These are phyloP conservation scores for Cyclospora cayetanensis DNA, from an alignment of 169 alveolate genomes.

Conservation along the genomic window DNA sequence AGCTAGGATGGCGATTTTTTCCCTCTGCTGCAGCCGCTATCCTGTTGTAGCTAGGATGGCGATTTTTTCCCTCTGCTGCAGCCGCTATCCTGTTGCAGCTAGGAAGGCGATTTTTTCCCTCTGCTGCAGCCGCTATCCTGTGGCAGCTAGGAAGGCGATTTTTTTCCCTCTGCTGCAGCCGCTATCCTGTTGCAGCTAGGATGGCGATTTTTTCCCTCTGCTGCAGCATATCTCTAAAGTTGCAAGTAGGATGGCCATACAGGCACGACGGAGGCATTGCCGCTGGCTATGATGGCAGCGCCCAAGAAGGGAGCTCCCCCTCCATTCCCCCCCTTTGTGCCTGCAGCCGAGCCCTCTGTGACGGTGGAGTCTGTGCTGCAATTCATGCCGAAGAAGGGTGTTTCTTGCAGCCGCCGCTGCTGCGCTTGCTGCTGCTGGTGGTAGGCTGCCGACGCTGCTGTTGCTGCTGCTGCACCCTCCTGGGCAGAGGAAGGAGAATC, in stretches of 20 bases:
- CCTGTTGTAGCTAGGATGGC: not conserved
- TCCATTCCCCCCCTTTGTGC: too few species aligned
- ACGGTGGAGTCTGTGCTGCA: constrained; percentile 17
- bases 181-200: not conserved
- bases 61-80: not conserved
- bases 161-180: not conserved
- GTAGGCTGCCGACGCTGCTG: not conserved
- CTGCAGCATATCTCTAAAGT: not conserved
- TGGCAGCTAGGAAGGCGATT: not conserved
- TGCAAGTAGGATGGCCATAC: constrained; percentile 2
- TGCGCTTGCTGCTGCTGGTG: not conserved
- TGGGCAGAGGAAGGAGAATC: not conserved
- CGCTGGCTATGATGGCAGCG: not conserved
- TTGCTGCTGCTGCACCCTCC: not conserved
- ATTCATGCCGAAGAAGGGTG: constrained; percentile 16
- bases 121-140: too few species aligned
- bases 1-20: too few species aligned
- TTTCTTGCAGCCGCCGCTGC: constrained; percentile 32
- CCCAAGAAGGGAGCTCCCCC: not conserved
- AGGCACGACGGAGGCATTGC: not conserved
- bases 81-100: not conserved
- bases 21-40: too few species aligned
- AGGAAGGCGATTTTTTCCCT: not conserved
- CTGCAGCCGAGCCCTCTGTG: not conserved
- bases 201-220: not conserved